Conservation (phyloP, 2,329 filamentous ascomycete genomes). For the Sporothrix variecibatus region DNA sequence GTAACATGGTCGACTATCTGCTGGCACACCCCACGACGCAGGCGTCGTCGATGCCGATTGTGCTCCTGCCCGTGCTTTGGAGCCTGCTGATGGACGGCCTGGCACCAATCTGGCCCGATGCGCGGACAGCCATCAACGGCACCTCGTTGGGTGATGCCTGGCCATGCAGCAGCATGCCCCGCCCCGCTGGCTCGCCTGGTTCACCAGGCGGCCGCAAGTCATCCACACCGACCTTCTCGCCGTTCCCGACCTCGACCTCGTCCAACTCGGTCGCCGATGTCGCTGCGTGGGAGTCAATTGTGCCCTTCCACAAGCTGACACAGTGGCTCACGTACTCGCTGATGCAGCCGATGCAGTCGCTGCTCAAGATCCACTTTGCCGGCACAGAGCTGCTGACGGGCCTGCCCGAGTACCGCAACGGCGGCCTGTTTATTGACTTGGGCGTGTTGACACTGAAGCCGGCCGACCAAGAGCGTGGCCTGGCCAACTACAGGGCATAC, state of each 20-base stretch:
- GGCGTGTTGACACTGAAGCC: constrained; percentile 67
- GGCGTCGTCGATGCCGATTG: constrained; percentile 83
- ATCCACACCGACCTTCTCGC: constrained; percentile 54
- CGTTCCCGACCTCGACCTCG: constrained; percentile 47
- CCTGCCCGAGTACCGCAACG: constrained; percentile 89
- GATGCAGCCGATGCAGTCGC: constrained; percentile 62
- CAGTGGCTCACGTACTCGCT: constrained; percentile 95
- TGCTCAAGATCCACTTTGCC: constrained; percentile 54
- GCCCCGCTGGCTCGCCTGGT: constrained; percentile 35
- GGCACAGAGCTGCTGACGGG: constrained; percentile 79
- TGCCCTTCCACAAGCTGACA: constrained; percentile 70
- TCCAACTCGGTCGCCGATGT: constrained; percentile 42
- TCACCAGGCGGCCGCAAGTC: constrained; percentile 33
- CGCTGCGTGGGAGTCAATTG: constrained; percentile 75
- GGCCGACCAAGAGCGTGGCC: constrained; percentile 46
- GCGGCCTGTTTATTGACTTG: constrained; percentile 82
- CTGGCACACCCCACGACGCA: constrained; percentile 87
- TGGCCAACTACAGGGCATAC: constrained; percentile 59
- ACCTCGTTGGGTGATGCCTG: constrained; percentile 90
- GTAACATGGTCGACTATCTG: constrained; percentile 96
- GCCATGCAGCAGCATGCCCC: constrained; percentile 82
- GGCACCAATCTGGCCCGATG: constrained; percentile 82
- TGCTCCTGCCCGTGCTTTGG: constrained; percentile 87
- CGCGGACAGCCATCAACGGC: constrained; percentile 83
- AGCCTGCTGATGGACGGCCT: constrained; percentile 85